Percentiles rank a stretch among this genome's conserved stretches.
phyloP scores from a whole-genome alignment of 2,329 filamentous ascomycete genomes.

The Colletotrichum aenigma region DNA sequence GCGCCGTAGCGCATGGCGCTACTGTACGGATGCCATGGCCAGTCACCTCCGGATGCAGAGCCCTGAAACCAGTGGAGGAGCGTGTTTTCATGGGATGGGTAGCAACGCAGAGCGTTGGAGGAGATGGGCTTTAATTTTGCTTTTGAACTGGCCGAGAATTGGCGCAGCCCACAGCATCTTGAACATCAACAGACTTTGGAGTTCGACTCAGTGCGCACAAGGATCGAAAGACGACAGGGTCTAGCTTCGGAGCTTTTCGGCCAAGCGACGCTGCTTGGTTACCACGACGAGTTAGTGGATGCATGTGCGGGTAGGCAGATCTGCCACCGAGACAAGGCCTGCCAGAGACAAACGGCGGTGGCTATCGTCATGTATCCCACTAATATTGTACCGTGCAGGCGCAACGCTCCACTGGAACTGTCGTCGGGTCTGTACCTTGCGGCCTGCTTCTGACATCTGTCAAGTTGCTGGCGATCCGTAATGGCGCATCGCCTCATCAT shows the following conservation, averaged over 20 bases:
- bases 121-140: background rate
- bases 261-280: background rate
- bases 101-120: background rate
- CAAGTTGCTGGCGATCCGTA: background rate
- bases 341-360: background rate
- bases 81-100: constrained; percentile 3
- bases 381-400: background rate
- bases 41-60: constrained; percentile 18
- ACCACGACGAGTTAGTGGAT: background rate
- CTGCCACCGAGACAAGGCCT: background rate
- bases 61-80: constrained; percentile 16
- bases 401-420: background rate
- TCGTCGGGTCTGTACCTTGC: background rate
- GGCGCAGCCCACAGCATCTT: background rate
- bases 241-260: background rate
- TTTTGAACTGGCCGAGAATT: background rate
- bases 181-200: background rate
- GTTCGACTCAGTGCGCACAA: background rate
- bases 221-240: background rate
- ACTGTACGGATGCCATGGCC: constrained; percentile 4
- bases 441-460: constrained; percentile 11
- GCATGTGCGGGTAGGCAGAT: background rate
- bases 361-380: background rate
- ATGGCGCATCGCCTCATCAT: background rate
- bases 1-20: constrained; percentile 1